Conservation (phyloP, 2,329 filamentous ascomycete species). For the Clarireedia hainanense region DNA sequence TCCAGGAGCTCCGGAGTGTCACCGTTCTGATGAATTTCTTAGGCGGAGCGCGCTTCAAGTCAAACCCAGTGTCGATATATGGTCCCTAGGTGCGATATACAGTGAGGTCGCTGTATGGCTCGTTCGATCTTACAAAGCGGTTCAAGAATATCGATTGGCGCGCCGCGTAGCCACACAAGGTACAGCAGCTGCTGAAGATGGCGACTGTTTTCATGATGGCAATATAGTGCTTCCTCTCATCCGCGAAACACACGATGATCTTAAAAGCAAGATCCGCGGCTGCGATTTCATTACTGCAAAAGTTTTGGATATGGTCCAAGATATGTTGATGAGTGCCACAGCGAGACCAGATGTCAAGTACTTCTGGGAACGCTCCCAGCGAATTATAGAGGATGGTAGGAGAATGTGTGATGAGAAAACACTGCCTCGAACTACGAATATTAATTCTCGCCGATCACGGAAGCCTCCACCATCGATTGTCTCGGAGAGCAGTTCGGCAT, state of each 20-base stretch:
- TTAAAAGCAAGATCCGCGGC: conserved; percentile 3
- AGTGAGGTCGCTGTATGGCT: conserved; percentile 28
- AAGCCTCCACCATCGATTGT: neutral
- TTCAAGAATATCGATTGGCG: conserved; percentile 21
- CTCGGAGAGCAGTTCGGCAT: neutral
- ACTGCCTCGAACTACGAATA: neutral
- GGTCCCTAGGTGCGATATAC: conserved; percentile 30
- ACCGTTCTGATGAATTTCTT: conserved; percentile 11
- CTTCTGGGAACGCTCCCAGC: neutral
- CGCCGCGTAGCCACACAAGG: conserved; percentile 14
- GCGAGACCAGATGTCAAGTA: conserved; percentile 5
- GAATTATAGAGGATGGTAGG: neutral
- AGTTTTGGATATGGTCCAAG: conserved; percentile 11
- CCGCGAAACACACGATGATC: conserved; percentile 14
- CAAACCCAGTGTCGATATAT: conserved; percentile 25
- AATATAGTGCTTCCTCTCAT: conserved; percentile 22
- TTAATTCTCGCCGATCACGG: neutral
- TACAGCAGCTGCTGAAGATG: conserved; percentile 11
- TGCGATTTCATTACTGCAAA: conserved; percentile 12
- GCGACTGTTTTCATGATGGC: conserved; percentile 29
- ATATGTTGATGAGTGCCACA: conserved; percentile 9
- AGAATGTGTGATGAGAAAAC: neutral
- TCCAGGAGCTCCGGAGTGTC: conserved; percentile 29
- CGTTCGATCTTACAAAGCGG: conserved; percentile 20
- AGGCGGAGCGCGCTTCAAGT: conserved; percentile 7